phyloP scores from a whole-genome alignment of 83 land plant species.

The Picea abies region DNA sequence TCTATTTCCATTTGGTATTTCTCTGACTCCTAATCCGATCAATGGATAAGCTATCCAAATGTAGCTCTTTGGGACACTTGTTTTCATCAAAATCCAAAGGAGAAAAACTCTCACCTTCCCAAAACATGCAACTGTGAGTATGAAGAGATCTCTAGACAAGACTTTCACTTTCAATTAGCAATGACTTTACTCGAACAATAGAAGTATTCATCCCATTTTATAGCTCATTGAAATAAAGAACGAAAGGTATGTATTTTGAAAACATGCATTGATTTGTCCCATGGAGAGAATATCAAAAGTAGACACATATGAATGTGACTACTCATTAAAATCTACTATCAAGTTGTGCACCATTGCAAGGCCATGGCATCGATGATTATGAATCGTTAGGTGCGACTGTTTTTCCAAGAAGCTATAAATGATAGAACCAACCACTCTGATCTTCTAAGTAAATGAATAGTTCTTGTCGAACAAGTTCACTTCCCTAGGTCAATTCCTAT shows the following conservation, averaged over 20 bases:
- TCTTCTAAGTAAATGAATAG: constrained; percentile 91
- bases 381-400: too few relatives aligned
- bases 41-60: not conserved
- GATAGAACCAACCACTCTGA: constrained; percentile 99
- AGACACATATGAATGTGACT: not conserved
- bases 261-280: constrained; percentile 3
- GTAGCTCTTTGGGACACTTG: not conserved
- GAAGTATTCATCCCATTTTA: constrained; percentile 52
- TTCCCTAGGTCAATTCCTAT: constrained; percentile 62
- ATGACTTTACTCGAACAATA: constrained; percentile 40
- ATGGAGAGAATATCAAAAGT: too few relatives aligned
- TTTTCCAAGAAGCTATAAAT: too few relatives aligned
- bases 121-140: constrained; percentile 12
- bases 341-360: too few relatives aligned
- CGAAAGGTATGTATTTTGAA: constrained; percentile 39
- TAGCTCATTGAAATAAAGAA: constrained; percentile 59
- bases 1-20: constrained; percentile 41
- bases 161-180: constrained; percentile 19
- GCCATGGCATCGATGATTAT: too few relatives aligned
- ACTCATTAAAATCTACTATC: constrained; percentile 10
- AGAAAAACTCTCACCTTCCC: constrained; percentile 40
- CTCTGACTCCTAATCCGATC: not conserved
- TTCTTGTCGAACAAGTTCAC: constrained; percentile 81
- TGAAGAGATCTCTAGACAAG: constrained; percentile 56
- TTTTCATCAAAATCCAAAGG: not conserved